Conservation (phyloP, 768 basidiomycete species). For the Lactarius vividus region DNA sequence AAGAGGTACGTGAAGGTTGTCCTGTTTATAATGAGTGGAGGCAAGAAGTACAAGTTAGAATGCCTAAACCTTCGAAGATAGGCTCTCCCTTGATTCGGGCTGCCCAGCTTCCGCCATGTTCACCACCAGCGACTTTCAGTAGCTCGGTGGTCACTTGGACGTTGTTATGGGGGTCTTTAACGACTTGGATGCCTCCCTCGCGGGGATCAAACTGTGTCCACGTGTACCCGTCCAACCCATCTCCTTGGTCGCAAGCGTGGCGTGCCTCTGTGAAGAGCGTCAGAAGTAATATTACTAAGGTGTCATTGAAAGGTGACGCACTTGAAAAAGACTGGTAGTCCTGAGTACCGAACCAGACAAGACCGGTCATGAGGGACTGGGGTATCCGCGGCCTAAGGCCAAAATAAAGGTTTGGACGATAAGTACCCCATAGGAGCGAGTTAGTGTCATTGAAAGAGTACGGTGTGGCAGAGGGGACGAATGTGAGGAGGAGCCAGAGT, state of each 20-base stretch:
- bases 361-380: slow-evolving; percentile 86
- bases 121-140: slow-evolving; percentile 80
- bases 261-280: slow-evolving; percentile 53
- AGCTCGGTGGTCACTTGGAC: slow-evolving; percentile 82
- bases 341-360: slow-evolving; percentile 92
- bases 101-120: slow-evolving; percentile 86
- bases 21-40: slow-evolving; percentile 30
- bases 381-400: slow-evolving; percentile 83
- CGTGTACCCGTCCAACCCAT: slow-evolving; percentile 76
- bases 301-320: slow-evolving; percentile 38
- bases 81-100: slow-evolving; percentile 80
- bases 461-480: slow-evolving; percentile 41
- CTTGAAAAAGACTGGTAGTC: slow-evolving; percentile 71
- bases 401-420: slow-evolving; percentile 94
- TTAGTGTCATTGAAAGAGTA: slow-evolving; percentile 47
- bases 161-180: slow-evolving; percentile 80
- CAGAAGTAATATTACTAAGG: slow-evolving; percentile 5
- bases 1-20: slow-evolving; percentile 58
- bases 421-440: slow-evolving; percentile 75
- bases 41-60: slow-evolving; percentile 4
- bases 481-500: slow-evolving; percentile 44
- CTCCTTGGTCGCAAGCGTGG: slow-evolving; percentile 87
- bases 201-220: slow-evolving; percentile 88
- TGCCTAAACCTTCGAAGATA: slow-evolving; percentile 54
- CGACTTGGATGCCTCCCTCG: slow-evolving; percentile 79